Evolutionary conservation across 805 yeast genomes (phyloP), one percentile per base, ranked within the genome.

Genomic region (Saccharomyces eubayanus): DNA sequence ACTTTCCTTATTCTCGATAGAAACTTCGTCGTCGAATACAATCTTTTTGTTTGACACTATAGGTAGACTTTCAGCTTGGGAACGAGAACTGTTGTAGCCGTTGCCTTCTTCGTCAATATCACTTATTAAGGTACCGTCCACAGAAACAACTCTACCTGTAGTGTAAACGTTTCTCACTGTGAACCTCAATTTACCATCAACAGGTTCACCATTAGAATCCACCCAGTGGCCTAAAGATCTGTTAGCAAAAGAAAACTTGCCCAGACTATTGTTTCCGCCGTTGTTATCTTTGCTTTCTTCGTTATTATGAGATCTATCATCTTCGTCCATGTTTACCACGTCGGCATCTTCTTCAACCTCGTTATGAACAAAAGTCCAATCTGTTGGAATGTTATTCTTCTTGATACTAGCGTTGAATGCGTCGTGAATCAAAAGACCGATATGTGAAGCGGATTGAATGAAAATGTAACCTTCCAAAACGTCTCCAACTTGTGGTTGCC

Each of bases 391-490:
- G 62, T 82, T 84, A 66, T 79, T 84, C 67, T 87, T 83, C 70
- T 87, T 89, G 58, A 94, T 89, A 48, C 92, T 83, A 24, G 97
- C 97, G 72, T 94, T 94, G 75, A 94, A 94, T 0, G 96, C 89
- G 72, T 94, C 98, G 68, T 89, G 91, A 50, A 94, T 77, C 59
- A 94, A 77, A 56, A 94, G 75, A 56, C 97, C 98, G 62, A 94
- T 86, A 67, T 94, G 99, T 6, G 96, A 85, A 16, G 96, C 96
- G 2, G 96, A 85, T 74, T 92, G 97, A 81, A 92, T 84, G 73
- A 89, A 89, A 52, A 86, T 79, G 75, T 83, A 79, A 11, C 99
- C 99, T 69, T 91, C 95, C 20, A 94, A 72, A 1, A 77, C 72
- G 65, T 94, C 97, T 3, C 96, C 97, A n/a, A 82, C 75, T 62